These are phyloP conservation scores for Limonomyces culmigenus DNA, from an alignment of 1,284 basidiomycete species.

Conservation along the genomic window DNA sequence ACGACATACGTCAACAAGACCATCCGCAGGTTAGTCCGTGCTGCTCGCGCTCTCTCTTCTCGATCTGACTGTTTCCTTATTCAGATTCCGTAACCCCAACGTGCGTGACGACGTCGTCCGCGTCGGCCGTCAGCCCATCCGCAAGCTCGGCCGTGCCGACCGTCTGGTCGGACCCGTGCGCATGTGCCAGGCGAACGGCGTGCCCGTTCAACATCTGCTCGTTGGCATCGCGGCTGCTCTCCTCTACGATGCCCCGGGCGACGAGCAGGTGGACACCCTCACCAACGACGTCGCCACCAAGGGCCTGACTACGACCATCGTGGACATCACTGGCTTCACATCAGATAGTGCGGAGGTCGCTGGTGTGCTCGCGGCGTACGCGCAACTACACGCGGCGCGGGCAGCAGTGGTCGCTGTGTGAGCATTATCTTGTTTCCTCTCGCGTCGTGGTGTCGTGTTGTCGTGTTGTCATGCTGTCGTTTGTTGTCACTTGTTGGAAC, in stretches of 20 bases:
- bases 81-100: conserved; percentile 19
- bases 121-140: conserved; percentile 21
- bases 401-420: too few species aligned
- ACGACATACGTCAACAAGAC: conserved; percentile 17
- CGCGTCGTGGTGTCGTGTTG: too few species aligned
- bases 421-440: too few species aligned
- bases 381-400: too few species aligned
- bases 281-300: conserved; percentile 10
- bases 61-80: too few species aligned
- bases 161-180: conserved; percentile 18
- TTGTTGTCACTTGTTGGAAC: too few species aligned
- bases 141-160: conserved; percentile 19
- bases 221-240: conserved; percentile 20
- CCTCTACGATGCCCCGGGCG: conserved; percentile 15
- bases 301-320: conserved; percentile 13
- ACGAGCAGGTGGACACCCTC: conserved; percentile 17
- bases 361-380: too few species aligned
- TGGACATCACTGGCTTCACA: conserved; percentile 14
- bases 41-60: too few species aligned
- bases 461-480: too few species aligned
- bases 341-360: too few species aligned
- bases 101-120: conserved; percentile 19
- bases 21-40: conserved; percentile 14
- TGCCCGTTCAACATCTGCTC: conserved; percentile 15
- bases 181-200: conserved; percentile 16